A percentile compares a stretch with the other conserved stretches of the same genome.
phyloP scores from a whole-genome alignment of 202 grass and related monocot genomes.

The Schoenoplectus tabernaemontani region DNA sequence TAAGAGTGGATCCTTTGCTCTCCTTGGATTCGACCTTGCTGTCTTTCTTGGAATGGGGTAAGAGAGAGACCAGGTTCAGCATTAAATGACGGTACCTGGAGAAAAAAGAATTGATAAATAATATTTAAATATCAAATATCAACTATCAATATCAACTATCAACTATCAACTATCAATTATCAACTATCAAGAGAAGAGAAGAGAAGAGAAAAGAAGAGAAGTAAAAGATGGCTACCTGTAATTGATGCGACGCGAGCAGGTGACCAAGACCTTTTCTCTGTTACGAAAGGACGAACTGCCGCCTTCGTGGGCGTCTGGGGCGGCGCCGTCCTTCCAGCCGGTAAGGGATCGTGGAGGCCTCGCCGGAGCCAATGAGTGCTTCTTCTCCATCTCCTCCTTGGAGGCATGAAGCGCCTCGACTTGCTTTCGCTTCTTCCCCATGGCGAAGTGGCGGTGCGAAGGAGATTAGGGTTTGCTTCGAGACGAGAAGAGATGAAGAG shows the following conservation, averaged over 20 bases:
- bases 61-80: slow-evolving; percentile 57
- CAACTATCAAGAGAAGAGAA: too few species aligned
- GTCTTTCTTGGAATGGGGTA: slow-evolving; percentile 80
- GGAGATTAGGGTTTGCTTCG: too few species aligned
- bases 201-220: too few species aligned
- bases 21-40: slow-evolving; percentile 82
- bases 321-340: slow-evolving; percentile 60
- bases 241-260: slow-evolving; percentile 83
- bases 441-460: slow-evolving; percentile 31
- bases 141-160: too few species aligned
- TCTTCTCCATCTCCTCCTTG: slow-evolving; percentile 33
- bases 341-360: slow-evolving; percentile 55
- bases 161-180: too few species aligned
- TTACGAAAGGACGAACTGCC: slow-evolving; percentile 66
- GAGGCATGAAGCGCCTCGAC: background rate
- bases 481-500: background rate
- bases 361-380: slow-evolving; percentile 35
- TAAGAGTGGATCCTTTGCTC: slow-evolving; percentile 60
- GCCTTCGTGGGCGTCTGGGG: too few species aligned
- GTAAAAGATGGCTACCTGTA: too few species aligned
- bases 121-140: too few species aligned
- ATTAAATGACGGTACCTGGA: slow-evolving; percentile 69
- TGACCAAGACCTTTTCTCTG: slow-evolving; percentile 83
- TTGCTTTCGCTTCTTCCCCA: slow-evolving; percentile 91
- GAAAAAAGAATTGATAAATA: too few species aligned